A percentile compares a stretch with the other conserved stretches of the same genome.
Conservation (phyloP, 1,284 basidiomycete genomes). For the Puccinia hordei region DNA sequence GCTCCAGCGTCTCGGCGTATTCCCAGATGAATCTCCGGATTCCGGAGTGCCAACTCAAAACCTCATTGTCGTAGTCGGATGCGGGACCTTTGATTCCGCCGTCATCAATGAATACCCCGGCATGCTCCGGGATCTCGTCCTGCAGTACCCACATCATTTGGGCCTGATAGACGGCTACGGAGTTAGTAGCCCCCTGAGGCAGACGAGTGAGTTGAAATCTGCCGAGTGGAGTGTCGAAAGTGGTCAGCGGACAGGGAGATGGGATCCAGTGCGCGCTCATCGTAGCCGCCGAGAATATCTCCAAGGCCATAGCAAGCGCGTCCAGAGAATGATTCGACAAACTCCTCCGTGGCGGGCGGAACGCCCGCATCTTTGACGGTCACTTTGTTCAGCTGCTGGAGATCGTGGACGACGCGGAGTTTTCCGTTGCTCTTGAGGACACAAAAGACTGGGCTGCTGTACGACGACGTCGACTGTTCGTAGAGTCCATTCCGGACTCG, state of each 20-base stretch:
- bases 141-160: slow-evolving; percentile 35
- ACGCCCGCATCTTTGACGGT: slow-evolving; percentile 20
- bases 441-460: slow-evolving; percentile 14
- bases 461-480: slow-evolving; percentile 12
- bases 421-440: slow-evolving; percentile 1
- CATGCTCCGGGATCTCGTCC: slow-evolving; percentile 22
- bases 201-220: too few species aligned
- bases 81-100: slow-evolving; percentile 30
- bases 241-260: too few species aligned
- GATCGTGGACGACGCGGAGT: slow-evolving; percentile 7
- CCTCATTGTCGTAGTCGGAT: neutral
- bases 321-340: slow-evolving; percentile 22
- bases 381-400: slow-evolving; percentile 20
- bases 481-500: neutral
- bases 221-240: too few species aligned
- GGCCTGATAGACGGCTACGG: slow-evolving; percentile 27
- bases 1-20: slow-evolving; percentile 15
- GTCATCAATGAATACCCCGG: slow-evolving; percentile 29
- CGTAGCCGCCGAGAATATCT: neutral
- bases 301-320: slow-evolving; percentile 6
- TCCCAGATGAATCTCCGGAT: slow-evolving; percentile 35
- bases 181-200: neutral
- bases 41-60: neutral
- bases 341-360: slow-evolving; percentile 1
- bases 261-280: too few species aligned